Evolutionary conservation across 192 early-diverging fungal genomes (phyloP), one percentile per base, ranked within the genome.

Genomic region (Piromyces finnis): DNA sequence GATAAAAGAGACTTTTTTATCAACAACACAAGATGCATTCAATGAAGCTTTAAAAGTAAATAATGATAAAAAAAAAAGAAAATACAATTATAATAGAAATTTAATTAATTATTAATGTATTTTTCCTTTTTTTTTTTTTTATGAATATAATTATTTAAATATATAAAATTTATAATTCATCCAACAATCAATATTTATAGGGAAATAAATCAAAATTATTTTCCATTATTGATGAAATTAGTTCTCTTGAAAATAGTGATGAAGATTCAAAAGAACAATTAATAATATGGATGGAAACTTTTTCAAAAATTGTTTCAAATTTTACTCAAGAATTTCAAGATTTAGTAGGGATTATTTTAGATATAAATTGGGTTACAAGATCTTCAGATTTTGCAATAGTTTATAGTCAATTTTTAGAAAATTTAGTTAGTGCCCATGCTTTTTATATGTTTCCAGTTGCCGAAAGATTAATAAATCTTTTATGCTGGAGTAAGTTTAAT

Each of bases 401-500:
- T n/a, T 94, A 89, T 80, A 82, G 87, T 28, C 86, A 86, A 12
- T 89, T 93, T 36, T 68, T 95, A 59, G 90, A 92, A 30, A 92
- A 93, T 79, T 84, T 94, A 29, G 93, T 94, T 3, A 91, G 90
- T 22, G 93, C 92, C 2, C 93, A 95, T 81, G 87, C 93, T 1
- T 86, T 87, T 36, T 91, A 91, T 82, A 88, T 90, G 28, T 82
- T 85, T 22, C 87, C 92, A 30, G 91, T 93, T 0, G 82, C 91
- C 18, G 80, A 83, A 27, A 88, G 86, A 80, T 86, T 95, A 9
- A 89, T 94, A 14, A 79, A 82, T 37, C 83, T 84, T 5, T 84
- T 94, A 30, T 79, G 84, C 68, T 83, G 79, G 13, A 89, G 92
- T 92, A 86, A 80, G 87, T 80, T 30, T 37, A 37, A 37, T 32